These are phyloP conservation scores for Penicillium sp. DNA, from an alignment of 2,329 filamentous ascomycete species.

Conservation along the genomic window DNA sequence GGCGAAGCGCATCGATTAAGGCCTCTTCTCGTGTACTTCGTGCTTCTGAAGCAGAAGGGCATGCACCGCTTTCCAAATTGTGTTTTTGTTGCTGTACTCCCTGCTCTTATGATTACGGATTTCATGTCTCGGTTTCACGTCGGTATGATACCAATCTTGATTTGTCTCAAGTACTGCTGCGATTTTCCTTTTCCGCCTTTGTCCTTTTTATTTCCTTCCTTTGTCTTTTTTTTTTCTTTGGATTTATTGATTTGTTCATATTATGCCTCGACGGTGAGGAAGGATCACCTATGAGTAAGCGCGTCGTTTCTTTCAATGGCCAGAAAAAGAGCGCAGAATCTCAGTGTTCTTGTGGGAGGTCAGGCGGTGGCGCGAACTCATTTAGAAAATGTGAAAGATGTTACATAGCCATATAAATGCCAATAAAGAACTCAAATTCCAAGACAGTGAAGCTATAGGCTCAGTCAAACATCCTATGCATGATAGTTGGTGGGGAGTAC, in stretches of 20 bases:
- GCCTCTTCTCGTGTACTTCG: not conserved
- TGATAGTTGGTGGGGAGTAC: not conserved
- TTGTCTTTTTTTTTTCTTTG: not conserved
- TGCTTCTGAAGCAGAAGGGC: not conserved
- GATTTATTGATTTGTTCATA: slow-evolving; percentile 4
- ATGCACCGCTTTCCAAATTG: not conserved
- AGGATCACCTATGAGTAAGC: not conserved
- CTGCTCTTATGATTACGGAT: slow-evolving; percentile 15
- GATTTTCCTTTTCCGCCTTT: not conserved
- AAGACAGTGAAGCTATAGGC: not conserved
- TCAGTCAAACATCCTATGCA: not conserved
- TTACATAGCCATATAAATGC: not conserved
- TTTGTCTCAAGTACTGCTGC: slow-evolving; percentile 7
- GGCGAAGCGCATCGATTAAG: slow-evolving; percentile 38
- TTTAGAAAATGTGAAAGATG: not conserved
- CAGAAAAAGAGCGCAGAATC: not conserved
- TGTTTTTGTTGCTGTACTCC: not conserved
- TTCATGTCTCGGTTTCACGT: slow-evolving; percentile 20
- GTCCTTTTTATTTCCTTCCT: not conserved
- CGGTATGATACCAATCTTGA: slow-evolving; percentile 17
- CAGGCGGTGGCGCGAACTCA: not conserved
- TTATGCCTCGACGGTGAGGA: not conserved
- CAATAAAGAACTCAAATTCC: not conserved
- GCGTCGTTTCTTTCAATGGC: not conserved
- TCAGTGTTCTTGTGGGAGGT: not conserved